phyloP scores from a whole-genome alignment of 2,329 filamentous ascomycete genomes.

The Colletotrichum spaethianum region DNA sequence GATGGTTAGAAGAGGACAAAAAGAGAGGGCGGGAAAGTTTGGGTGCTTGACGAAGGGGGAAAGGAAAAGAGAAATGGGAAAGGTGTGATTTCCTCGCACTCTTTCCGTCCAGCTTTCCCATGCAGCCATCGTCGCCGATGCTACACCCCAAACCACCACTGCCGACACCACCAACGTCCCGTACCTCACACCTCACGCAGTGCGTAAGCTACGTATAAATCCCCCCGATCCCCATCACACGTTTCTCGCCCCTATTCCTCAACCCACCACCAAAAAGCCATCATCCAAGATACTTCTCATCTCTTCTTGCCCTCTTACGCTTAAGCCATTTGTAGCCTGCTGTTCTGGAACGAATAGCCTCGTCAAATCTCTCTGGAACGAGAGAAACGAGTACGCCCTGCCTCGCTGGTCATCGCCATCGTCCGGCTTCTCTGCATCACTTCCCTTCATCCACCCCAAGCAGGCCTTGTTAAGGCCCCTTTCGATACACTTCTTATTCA shows the following conservation, averaged over 20 bases:
- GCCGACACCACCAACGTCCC: neutral
- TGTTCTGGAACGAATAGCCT: constrained; percentile 20
- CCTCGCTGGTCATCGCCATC: neutral
- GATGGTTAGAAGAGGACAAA: neutral
- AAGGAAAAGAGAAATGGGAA: neutral
- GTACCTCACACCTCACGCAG: neutral
- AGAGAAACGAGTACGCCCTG: neutral
- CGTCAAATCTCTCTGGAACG: neutral
- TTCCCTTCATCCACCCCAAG: neutral
- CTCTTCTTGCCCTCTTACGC: neutral
- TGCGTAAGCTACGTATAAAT: constrained; percentile 2
- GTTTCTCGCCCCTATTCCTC: neutral
- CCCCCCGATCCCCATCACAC: neutral
- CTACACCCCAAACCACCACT: neutral
- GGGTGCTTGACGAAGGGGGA: neutral
- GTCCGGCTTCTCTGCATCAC: neutral
- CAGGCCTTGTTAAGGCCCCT: neutral
- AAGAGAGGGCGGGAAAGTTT: neutral
- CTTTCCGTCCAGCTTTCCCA: no score
- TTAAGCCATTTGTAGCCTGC: neutral
- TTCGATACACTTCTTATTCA: neutral
- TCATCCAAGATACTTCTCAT: neutral
- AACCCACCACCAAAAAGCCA: neutral
- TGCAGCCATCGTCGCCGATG: neutral
- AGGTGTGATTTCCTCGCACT: neutral